Percentiles rank a stretch among this genome's conserved stretches.
These are phyloP conservation scores for Phytophthora melonis DNA, from an alignment of 352 stramenopile genomes.

Conservation along the genomic window DNA sequence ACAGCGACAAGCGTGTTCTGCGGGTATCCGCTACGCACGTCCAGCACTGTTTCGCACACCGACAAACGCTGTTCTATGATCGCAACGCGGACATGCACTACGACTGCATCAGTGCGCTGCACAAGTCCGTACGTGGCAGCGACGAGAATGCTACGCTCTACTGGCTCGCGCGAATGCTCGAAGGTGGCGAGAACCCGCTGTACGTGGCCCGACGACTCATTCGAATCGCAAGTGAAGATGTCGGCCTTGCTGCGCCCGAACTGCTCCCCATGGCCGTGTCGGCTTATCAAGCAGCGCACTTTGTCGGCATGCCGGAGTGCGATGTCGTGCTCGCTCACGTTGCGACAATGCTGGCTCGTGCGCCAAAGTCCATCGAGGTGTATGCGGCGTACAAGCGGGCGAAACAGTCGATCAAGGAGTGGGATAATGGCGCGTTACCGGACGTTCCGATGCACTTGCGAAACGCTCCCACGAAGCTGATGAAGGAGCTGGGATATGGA, in stretches of 20 bases:
- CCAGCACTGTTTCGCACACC: slow-evolving; percentile 73
- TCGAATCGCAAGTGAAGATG: slow-evolving; percentile 86
- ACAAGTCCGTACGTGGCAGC: slow-evolving; percentile 88
- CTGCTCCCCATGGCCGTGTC: slow-evolving; percentile 73
- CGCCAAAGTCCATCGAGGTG: slow-evolving; percentile 86
- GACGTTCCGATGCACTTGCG: slow-evolving; percentile 85
- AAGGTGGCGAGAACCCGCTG: slow-evolving; percentile 87
- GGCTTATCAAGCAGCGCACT: slow-evolving; percentile 79
- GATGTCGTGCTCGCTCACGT: slow-evolving; percentile 85
- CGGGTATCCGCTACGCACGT: slow-evolving; percentile 69
- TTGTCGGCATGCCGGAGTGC: slow-evolving; percentile 88
- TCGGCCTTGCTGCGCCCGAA: slow-evolving; percentile 78
- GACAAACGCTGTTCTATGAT: slow-evolving; percentile 86
- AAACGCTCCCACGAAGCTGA: slow-evolving; percentile 84
- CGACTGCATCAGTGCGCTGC: slow-evolving; percentile 84
- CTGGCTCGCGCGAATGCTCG: slow-evolving; percentile 88
- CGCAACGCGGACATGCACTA: slow-evolving; percentile 90
- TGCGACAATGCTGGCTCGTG: slow-evolving; percentile 79
- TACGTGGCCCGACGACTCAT: slow-evolving; percentile 86
- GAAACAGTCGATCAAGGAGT: slow-evolving; percentile 69
- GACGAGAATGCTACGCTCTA: slow-evolving; percentile 86
- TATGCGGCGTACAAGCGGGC: slow-evolving; percentile 87
- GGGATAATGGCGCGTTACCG: slow-evolving; percentile 59
- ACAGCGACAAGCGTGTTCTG: slow-evolving; percentile 40
- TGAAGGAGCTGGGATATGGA: slow-evolving; percentile 81